Base-by-base conservation (phyloP, 2,329 filamentous ascomycete species). In the Dactylellina sp. region DNA sequence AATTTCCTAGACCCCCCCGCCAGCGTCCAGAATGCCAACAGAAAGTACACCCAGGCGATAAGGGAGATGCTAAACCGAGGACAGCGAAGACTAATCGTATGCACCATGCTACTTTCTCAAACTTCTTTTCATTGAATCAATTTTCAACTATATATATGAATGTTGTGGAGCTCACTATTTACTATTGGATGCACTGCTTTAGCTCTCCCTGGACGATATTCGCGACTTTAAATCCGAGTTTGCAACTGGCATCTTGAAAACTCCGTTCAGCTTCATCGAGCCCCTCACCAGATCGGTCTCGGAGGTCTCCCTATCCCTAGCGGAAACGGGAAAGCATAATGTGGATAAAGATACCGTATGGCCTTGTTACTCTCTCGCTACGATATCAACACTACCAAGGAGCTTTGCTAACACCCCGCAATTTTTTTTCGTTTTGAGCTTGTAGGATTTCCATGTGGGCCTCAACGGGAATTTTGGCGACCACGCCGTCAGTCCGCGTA, bases 381-480 rank as follows among this genome's bases (percentile, higher is more conserved):
- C 14, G 20, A 18, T 32, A 32, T 32, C 28, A 9, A 9, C 9
- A 9, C 28, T 4, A 32, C 5, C n/a, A 35, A 37, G 16, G 22
- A 50, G 25, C 46, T 28, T 28, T 7, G 2, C 20, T n/a, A 16
- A 39, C 24, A 9, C 7, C 49, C 6, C 24, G 37, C 37, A 9
- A 32, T 32, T 5, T 40, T 35, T 12, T 35, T 40, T 40, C 37
- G n/a, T 14, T 14, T 32, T 32, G 28, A 32, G 28, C 28, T 7
- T 16, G 80, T 75, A 82, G 86, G 71, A 68, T 78, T 99, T 97
- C 83, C 98, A 99, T 81, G 97, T 95, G 80, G 95, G 95, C n/a
- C 98, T 92, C 83, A 88, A 94, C 63, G 95, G 95, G 77, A 97
- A 92, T 80, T 99, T 99, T 80, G 95, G 96, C 77, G 89, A 97